Evolutionary conservation across 1,284 basidiomycete genomes (phyloP).

Genomic region (Sporisorium exsertum): DNA sequence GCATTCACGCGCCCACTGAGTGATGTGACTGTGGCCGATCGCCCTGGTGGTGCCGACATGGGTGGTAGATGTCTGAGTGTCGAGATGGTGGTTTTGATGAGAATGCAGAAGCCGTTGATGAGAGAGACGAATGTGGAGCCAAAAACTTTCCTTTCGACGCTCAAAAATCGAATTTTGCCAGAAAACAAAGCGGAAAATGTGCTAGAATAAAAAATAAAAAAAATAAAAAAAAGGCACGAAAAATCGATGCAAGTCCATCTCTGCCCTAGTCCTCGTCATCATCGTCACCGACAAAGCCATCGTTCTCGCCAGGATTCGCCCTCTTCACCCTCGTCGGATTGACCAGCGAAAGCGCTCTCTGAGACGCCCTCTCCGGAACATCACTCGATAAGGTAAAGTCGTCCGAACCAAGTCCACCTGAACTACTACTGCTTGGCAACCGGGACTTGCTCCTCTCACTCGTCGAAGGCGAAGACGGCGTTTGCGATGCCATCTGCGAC

Average conservation of each 20-base stretch:
- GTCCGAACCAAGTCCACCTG: slow-evolving; percentile 13
- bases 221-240: slow-evolving; percentile 7
- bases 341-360: slow-evolving; percentile 27
- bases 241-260: not conserved
- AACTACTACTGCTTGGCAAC: slow-evolving; percentile 21
- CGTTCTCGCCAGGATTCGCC: slow-evolving; percentile 36
- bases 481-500: not conserved
- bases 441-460: slow-evolving; percentile 1
- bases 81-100: slow-evolving; percentile 10
- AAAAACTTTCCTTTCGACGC: not conserved
- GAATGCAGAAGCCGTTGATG: not conserved
- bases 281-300: slow-evolving; percentile 34
- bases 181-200: not conserved
- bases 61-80: not conserved
- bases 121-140: not conserved
- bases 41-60: slow-evolving; percentile 39
- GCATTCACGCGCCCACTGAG: slow-evolving; percentile 49
- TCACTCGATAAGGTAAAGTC: slow-evolving; percentile 5
- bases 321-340: slow-evolving; percentile 38
- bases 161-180: not conserved
- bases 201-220: slow-evolving; percentile 1
- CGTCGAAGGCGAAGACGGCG: slow-evolving; percentile 7
- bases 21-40: slow-evolving; percentile 44
- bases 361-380: not conserved
- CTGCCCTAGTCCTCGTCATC: not conserved